Percentiles rank a stretch among this genome's conserved stretches.
phyloP scores from a whole-genome alignment of 2,329 filamentous ascomycete genomes.

The Lithohypha guttulata region DNA sequence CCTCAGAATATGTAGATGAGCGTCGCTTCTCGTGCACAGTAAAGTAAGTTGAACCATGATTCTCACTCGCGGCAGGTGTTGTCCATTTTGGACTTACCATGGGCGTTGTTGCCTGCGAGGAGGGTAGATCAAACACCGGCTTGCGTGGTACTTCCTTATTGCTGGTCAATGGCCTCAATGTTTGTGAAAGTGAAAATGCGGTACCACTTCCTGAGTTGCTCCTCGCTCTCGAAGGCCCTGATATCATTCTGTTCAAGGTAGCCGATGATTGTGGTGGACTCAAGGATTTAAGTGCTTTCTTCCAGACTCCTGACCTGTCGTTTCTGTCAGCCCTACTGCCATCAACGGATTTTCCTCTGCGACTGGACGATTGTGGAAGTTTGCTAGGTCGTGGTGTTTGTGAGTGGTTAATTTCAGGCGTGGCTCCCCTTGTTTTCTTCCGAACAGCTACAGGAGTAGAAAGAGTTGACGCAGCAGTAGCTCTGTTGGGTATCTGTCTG shows the following conservation, averaged over 20 bases:
- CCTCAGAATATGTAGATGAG: slow-evolving; percentile 32
- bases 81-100: slow-evolving; percentile 14
- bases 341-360: slow-evolving; percentile 12
- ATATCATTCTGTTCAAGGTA: slow-evolving; percentile 9
- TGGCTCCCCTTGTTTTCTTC: slow-evolving; percentile 21
- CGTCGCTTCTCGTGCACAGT: slow-evolving; percentile 29
- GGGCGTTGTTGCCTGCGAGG: slow-evolving; percentile 14
- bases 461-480: slow-evolving; percentile 10
- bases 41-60: slow-evolving; percentile 25
- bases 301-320: slow-evolving; percentile 18
- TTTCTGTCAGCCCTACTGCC: slow-evolving; percentile 8
- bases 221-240: slow-evolving; percentile 2
- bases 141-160: slow-evolving; percentile 7
- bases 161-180: slow-evolving; percentile 4
- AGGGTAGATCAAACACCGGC: slow-evolving; percentile 1
- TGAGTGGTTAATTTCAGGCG: slow-evolving; percentile 11
- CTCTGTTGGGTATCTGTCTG: too few species aligned
- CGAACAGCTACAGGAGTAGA: slow-evolving; percentile 18
- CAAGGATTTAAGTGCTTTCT: slow-evolving; percentile 20
- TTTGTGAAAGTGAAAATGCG: neutral
- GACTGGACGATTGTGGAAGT: slow-evolving; percentile 12
- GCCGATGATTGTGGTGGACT: slow-evolving; percentile 20
- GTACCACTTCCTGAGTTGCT: slow-evolving; percentile 4
- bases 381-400: slow-evolving; percentile 8
- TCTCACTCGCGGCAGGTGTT: slow-evolving; percentile 11